Percentiles rank a stretch among this genome's conserved stretches.
Evolutionary conservation across 306 rosid genomes (phyloP).

Genomic region (Vigna unguiculata): DNA sequence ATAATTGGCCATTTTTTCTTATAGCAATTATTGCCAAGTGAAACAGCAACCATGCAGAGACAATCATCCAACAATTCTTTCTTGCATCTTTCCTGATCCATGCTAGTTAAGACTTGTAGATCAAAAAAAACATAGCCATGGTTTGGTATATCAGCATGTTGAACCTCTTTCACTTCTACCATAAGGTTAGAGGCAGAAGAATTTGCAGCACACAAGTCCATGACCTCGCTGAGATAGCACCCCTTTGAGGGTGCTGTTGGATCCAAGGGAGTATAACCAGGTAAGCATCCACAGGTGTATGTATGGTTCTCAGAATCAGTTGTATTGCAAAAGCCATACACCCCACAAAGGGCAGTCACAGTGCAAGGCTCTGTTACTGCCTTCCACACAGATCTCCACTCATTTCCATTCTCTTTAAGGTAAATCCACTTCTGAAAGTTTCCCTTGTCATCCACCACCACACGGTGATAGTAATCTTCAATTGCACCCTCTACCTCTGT

Average conservation of each 20-base stretch:
- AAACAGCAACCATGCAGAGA: slow-evolving; percentile 48
- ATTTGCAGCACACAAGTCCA: slow-evolving; percentile 49
- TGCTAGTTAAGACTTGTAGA: not conserved
- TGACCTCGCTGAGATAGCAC: slow-evolving; percentile 39
- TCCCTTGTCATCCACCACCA: slow-evolving; percentile 41
- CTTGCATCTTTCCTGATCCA: slow-evolving; percentile 40
- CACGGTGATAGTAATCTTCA: slow-evolving; percentile 46
- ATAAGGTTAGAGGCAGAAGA: slow-evolving; percentile 21
- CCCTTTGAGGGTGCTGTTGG: slow-evolving; percentile 53
- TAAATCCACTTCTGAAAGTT: slow-evolving; percentile 43
- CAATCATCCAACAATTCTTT: slow-evolving; percentile 46
- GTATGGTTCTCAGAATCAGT: slow-evolving; percentile 35
- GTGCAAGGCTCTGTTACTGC: slow-evolving; percentile 44
- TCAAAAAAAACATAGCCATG: not conserved
- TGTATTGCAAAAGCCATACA: slow-evolving; percentile 50
- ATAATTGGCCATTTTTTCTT: slow-evolving; percentile 51
- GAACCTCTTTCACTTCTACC: slow-evolving; percentile 11
- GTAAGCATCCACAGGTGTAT: slow-evolving; percentile 45
- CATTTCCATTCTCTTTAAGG: not conserved
- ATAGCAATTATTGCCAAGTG: not conserved
- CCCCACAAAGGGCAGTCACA: slow-evolving; percentile 55
- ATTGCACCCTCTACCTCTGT: not conserved
- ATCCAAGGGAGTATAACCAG: slow-evolving; percentile 48
- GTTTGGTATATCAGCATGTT: slow-evolving; percentile 42
- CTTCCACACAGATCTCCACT: slow-evolving; percentile 43